A percentile compares a stretch with the other conserved stretches of the same genome.
phyloP scores from a whole-genome alignment of 2,329 filamentous ascomycete species.

The Ophiocordyceps unilateralis region DNA sequence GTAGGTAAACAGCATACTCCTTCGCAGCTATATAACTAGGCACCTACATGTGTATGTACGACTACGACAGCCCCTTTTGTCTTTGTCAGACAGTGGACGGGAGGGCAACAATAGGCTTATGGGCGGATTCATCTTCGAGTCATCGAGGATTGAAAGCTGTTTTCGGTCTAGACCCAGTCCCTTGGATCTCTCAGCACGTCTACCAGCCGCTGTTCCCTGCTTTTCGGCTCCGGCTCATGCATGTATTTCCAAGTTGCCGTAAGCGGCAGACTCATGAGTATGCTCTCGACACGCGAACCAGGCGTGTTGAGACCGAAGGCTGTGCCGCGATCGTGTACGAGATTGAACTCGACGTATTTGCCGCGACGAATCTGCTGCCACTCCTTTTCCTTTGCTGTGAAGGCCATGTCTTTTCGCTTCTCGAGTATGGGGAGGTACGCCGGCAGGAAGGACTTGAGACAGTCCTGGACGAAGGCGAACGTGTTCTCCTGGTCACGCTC shows the following conservation, averaged over 20 bases:
- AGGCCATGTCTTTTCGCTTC: conserved; percentile 82
- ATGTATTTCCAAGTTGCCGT: conserved; percentile 95
- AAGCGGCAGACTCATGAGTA: conserved; percentile 87
- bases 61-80: too few species aligned
- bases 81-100: too few species aligned
- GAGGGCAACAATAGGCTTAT: too few species aligned
- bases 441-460: conserved; percentile 73
- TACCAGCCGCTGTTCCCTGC: conserved; percentile 63
- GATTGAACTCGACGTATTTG: conserved; percentile 96
- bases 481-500: conserved; percentile 78
- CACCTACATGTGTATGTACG: too few species aligned
- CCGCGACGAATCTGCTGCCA: conserved; percentile 94
- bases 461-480: conserved; percentile 78
- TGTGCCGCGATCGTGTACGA: conserved; percentile 91
- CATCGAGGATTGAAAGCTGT: too few species aligned
- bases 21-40: too few species aligned
- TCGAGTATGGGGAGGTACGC: conserved; percentile 82
- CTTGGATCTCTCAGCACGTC: conserved; percentile 50
- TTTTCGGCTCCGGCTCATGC: conserved; percentile 64
- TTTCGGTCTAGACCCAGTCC: conserved; percentile 43
- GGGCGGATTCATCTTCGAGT: too few species aligned
- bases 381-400: conserved; percentile 67
- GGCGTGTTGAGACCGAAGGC: conserved; percentile 89
- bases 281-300: conserved; percentile 83
- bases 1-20: too few species aligned